phyloP scores from a whole-genome alignment of 148 eudicot genomes.

The Camellia lanceoleosa region DNA sequence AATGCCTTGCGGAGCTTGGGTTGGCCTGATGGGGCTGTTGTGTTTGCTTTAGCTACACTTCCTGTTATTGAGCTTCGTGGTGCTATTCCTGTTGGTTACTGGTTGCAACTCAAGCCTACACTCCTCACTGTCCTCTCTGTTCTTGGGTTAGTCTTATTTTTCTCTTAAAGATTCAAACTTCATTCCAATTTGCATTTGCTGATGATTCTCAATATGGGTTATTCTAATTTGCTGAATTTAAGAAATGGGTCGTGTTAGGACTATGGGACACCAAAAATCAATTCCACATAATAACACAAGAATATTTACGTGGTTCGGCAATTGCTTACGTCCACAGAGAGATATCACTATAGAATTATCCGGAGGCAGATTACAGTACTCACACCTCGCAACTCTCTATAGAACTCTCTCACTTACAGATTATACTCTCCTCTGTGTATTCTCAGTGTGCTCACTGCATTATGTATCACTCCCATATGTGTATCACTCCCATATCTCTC shows the following conservation, averaged over 20 bases:
- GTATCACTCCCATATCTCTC: neutral
- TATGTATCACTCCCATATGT: neutral
- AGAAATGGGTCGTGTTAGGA: too few species aligned
- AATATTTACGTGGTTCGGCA: too few species aligned
- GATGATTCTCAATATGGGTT: neutral
- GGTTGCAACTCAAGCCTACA: constrained; percentile 75
- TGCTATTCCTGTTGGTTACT: constrained; percentile 97
- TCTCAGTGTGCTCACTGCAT: too few species aligned
- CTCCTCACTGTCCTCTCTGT: constrained; percentile 59
- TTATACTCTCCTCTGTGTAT: too few species aligned
- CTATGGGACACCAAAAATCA: too few species aligned
- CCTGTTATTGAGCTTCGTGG: constrained; percentile 98
- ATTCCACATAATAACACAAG: too few species aligned
- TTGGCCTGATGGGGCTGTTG: constrained; percentile 81
- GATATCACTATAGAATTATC: too few species aligned
- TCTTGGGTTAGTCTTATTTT: constrained; percentile 62
- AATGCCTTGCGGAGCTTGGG: constrained; percentile 64
- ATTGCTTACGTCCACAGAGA: too few species aligned
- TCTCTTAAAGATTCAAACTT: neutral
- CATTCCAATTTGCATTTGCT: neutral
- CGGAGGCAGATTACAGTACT: too few species aligned
- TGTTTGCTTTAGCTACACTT: constrained; percentile 80
- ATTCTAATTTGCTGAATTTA: too few species aligned
- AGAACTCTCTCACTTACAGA: too few species aligned
- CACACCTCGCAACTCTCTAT: too few species aligned